Conservation (phyloP, 2,329 filamentous ascomycete species). For the Diaporthe vexans region DNA sequence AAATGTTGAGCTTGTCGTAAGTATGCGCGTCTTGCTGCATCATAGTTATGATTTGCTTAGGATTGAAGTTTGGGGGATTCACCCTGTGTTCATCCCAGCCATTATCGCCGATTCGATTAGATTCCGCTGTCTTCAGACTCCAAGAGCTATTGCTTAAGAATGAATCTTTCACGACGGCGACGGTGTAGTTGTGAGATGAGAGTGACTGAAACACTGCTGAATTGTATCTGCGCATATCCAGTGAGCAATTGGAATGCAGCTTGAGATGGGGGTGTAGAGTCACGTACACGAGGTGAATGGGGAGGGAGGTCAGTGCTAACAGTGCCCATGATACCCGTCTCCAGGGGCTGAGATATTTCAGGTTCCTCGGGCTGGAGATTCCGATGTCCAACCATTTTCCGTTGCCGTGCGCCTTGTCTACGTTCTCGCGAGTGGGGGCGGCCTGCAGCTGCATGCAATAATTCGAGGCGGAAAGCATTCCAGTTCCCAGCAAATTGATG, state of each 20-base stretch:
- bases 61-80: background rate
- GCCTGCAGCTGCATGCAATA: conserved; percentile 54
- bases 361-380: conserved; percentile 39
- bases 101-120: background rate
- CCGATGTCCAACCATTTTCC: conserved; percentile 42
- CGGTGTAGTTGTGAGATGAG: conserved; percentile 38
- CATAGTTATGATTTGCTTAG: background rate
- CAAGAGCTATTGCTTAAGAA: conserved; percentile 1
- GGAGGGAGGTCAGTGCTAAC: conserved; percentile 41
- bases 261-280: background rate
- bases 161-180: conserved; percentile 18
- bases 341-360: conserved; percentile 34
- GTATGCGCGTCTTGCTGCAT: conserved; percentile 5
- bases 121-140: background rate
- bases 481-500: conserved; percentile 50
- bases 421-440: conserved; percentile 50
- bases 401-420: conserved; percentile 45
- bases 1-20: background rate
- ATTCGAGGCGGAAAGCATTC: conserved; percentile 52
- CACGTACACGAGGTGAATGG: conserved; percentile 43
- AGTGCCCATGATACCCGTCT: conserved; percentile 37
- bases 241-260: background rate
- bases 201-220: conserved; percentile 42
- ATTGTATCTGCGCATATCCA: conserved; percentile 28
- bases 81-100: background rate